These are phyloP conservation scores for Lentinula novae-zelandiae DNA, from an alignment of 1,284 basidiomycete species.

Conservation along the genomic window DNA sequence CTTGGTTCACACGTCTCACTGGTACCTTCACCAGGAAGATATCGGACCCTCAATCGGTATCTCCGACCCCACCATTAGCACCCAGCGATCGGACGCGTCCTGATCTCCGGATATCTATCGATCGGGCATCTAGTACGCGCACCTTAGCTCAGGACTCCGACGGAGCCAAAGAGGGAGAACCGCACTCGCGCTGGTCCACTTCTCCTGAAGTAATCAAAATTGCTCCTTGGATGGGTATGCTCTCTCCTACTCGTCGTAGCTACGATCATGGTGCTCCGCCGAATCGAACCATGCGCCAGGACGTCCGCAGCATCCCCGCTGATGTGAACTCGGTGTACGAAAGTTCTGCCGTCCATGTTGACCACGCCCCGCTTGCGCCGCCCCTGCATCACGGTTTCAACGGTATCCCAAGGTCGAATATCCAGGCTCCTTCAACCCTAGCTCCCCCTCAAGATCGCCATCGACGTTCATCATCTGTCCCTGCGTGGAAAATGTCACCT, in stretches of 20 bases:
- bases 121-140: constrained; percentile 20
- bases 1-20: constrained; percentile 28
- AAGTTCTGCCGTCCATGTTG: constrained; percentile 14
- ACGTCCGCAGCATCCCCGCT: constrained; percentile 27
- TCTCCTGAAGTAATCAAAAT: constrained; percentile 26
- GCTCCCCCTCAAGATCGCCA: constrained; percentile 10
- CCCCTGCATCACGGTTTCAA: constrained; percentile 54
- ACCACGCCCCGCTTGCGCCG: constrained; percentile 12
- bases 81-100: constrained; percentile 25
- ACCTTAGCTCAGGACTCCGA: constrained; percentile 12
- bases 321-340: constrained; percentile 23
- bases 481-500: constrained; percentile 13
- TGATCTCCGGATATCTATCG: constrained; percentile 41
- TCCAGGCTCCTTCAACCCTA: constrained; percentile 25
- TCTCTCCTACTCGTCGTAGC: constrained; percentile 13
- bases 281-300: constrained; percentile 5
- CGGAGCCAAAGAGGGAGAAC: constrained; percentile 15
- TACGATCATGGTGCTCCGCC: constrained; percentile 16
- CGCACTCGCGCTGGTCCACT: constrained; percentile 36
- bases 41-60: constrained; percentile 10
- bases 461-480: constrained; percentile 15
- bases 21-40: constrained; percentile 27
- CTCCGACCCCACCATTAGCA: background rate
- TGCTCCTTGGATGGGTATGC: constrained; percentile 13
- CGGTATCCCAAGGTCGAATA: constrained; percentile 34